Conservation (phyloP, 2,329 filamentous ascomycete genomes). For the Clonostachys rosea region DNA sequence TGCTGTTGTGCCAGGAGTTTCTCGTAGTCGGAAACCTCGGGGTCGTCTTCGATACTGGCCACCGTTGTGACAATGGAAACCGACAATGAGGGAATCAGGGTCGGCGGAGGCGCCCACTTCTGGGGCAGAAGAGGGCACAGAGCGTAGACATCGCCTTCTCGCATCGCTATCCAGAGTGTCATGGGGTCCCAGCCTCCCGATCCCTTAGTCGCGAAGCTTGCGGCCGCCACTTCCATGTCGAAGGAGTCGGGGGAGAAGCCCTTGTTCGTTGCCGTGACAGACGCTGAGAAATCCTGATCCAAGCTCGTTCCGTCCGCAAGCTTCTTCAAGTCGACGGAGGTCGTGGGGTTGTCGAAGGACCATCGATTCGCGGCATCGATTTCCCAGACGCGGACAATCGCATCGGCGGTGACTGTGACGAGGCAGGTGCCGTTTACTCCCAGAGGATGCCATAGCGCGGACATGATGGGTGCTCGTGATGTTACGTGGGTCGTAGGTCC, state of each 20-base stretch:
- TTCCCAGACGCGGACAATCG: constrained; percentile 87
- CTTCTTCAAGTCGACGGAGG: constrained; percentile 85
- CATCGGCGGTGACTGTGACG: constrained; percentile 84
- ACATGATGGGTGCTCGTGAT: constrained; percentile 74
- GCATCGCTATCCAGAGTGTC: constrained; percentile 97
- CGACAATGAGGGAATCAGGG: constrained; percentile 76
- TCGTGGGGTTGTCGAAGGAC: constrained; percentile 78
- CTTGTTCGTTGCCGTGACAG: constrained; percentile 67
- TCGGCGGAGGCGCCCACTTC: constrained; percentile 75
- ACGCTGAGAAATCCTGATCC: constrained; percentile 79
- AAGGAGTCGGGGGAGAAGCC: constrained; percentile 85
- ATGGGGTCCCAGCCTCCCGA: constrained; percentile 90
- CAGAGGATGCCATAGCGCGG: constrained; percentile 88
- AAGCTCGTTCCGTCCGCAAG: constrained; percentile 77
- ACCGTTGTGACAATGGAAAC: constrained; percentile 77
- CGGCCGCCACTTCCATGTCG: constrained; percentile 91
- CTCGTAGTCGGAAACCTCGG: constrained; percentile 41
- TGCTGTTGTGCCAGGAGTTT: constrained; percentile 60
- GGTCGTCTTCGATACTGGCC: constrained; percentile 56
- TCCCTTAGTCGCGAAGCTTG: constrained; percentile 65
- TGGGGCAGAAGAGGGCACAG: constrained; percentile 85
- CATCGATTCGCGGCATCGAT: constrained; percentile 77
- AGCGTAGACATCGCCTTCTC: constrained; percentile 87
- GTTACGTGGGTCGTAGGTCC: constrained; percentile 90
- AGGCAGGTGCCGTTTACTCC: constrained; percentile 77